phyloP scores from a whole-genome alignment of 805 yeast genomes.

The Nematodospora valgi region DNA sequence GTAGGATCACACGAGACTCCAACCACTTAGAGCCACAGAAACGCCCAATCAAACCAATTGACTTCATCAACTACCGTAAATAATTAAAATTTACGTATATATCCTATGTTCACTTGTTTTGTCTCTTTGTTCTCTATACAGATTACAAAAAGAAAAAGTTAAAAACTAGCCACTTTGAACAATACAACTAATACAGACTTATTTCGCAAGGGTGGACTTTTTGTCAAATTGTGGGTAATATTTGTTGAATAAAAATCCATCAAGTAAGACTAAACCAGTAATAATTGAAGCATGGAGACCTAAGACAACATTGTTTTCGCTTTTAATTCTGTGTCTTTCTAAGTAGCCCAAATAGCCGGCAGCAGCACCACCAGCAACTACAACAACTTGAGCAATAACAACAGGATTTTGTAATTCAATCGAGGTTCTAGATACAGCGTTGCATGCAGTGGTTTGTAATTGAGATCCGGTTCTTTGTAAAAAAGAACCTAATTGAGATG shows the following conservation, averaged over 20 bases:
- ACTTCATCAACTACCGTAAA: too few relatives aligned
- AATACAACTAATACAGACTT: not conserved
- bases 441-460: conserved; percentile 11
- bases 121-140: too few relatives aligned
- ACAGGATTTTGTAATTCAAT: conserved; percentile 60
- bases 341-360: conserved; percentile 49
- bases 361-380: conserved; percentile 45
- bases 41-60: too few relatives aligned
- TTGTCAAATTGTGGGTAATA: conserved; percentile 56
- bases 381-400: conserved; percentile 50
- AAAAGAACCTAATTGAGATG: conserved; percentile 10
- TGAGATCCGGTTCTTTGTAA: conserved; percentile 11
- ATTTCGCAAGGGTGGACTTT: conserved; percentile 10
- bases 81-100: too few relatives aligned
- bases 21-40: too few relatives aligned
- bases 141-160: too few relatives aligned
- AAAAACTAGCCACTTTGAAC: not conserved
- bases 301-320: conserved; percentile 42
- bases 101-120: too few relatives aligned
- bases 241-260: conserved; percentile 50
- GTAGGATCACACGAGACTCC: too few relatives aligned
- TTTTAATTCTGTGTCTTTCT: conserved; percentile 48
- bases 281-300: conserved; percentile 50
- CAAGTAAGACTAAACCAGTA: conserved; percentile 52
- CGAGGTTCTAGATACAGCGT: conserved; percentile 15